Evolutionary conservation across 2,329 filamentous ascomycete species (phyloP).

Genomic region (Botrytis deweyae): DNA sequence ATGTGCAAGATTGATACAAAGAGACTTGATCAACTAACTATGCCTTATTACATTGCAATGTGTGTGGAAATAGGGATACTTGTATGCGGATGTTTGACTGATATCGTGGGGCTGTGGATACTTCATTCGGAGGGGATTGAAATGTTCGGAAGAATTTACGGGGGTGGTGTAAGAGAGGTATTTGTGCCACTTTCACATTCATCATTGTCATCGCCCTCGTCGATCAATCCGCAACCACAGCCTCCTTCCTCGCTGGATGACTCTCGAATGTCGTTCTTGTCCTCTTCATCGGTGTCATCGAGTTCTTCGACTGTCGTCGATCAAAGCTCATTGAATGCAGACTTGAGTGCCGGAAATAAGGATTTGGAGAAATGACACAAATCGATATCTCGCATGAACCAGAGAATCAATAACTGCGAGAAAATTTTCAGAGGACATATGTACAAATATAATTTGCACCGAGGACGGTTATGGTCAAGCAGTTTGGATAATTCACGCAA

Average conservation of each 20-base stretch:
- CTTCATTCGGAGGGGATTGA: not conserved
- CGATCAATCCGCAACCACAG: rapidly evolving
- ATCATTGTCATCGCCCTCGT: not conserved
- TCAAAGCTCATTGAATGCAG: not conserved
- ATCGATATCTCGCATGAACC: not conserved
- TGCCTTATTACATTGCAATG: not conserved
- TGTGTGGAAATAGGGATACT: not conserved
- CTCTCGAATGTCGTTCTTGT: not conserved
- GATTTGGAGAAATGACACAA: not conserved
- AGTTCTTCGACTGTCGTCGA: not conserved
- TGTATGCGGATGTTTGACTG: not conserved
- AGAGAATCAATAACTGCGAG: not conserved
- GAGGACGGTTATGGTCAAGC: not conserved
- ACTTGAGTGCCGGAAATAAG: not conserved
- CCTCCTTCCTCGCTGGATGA: not conserved
- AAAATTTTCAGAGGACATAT: not conserved
- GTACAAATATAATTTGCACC: not conserved
- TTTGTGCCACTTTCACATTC: not conserved
- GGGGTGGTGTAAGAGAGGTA: not conserved
- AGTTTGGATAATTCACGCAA: not conserved
- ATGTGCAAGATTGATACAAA: not conserved
- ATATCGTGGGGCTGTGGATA: not conserved
- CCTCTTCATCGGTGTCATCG: not conserved
- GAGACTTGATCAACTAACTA: not conserved
- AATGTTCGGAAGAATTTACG: not conserved